Conservation (phyloP, 2,329 filamentous ascomycete genomes). For the Bipolaris cookei region DNA sequence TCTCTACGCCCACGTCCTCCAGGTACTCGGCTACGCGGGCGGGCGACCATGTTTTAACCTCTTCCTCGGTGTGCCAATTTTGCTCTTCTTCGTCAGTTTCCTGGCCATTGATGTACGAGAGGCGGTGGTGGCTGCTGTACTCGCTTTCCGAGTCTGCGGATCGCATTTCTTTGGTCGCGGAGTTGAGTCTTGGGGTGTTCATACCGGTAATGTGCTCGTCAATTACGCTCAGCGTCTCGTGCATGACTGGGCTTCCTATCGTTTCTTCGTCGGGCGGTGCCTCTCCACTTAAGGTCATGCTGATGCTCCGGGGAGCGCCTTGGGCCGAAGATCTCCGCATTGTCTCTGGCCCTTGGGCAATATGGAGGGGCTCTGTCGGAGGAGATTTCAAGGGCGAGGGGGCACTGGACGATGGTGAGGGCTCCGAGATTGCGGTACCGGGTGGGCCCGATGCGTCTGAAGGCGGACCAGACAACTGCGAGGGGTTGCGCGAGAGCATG, state of each 20-base stretch:
- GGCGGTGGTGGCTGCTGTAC: conserved; percentile 81
- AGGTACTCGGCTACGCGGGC: conserved; percentile 88
- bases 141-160: conserved; percentile 83
- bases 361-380: conserved; percentile 41
- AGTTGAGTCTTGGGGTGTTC: conserved; percentile 64
- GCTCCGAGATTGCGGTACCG: conserved; percentile 27
- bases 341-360: conserved; percentile 18
- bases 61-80: conserved; percentile 68
- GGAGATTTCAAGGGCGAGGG: conserved; percentile 26
- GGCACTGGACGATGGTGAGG: conserved; percentile 23
- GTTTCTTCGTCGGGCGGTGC: conserved; percentile 48
- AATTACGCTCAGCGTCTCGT: conserved; percentile 93
- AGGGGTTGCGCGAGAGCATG: conserved; percentile 40
- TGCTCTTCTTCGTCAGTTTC: conserved; percentile 95
- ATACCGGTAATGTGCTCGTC: conserved; percentile 96
- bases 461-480: conserved; percentile 29
- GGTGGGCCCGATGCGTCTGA: conserved; percentile 19
- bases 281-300: conserved; percentile 45
- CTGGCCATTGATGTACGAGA: conserved; percentile 92
- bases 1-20: conserved; percentile 83
- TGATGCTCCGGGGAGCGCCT: conserved; percentile 40
- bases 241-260: conserved; percentile 79
- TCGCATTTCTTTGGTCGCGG: conserved; percentile 59
- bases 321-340: conserved; percentile 31
- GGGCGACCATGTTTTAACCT: conserved; percentile 81